Base-by-base conservation (phyloP, 768 basidiomycete genomes). In the Lepiota venenata region DNA sequence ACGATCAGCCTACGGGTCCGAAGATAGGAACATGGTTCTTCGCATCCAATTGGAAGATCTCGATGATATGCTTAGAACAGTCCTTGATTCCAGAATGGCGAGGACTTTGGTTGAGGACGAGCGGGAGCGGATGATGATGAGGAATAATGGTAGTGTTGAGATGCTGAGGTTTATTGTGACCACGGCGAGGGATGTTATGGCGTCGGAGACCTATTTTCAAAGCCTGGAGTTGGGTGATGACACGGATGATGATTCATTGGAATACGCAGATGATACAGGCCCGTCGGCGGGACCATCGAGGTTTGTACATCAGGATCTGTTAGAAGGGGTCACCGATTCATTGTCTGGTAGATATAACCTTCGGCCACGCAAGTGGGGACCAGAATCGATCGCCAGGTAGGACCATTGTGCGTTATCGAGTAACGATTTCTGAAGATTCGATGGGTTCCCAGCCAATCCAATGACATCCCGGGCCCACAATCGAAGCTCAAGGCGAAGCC, bases 61-160 rank as follows among this genome's bases (percentile, higher is more conserved):
- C 16, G 52, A 54, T 12, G 52, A 47, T 20, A 54, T 54, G 44
- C n/a, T 54, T 22, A 40, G 45, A 29, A 39, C 40, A 16, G 20
- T 54, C 10, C 40, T 18, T 10, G 52, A 54, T 47, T 36, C 44
- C 6, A 44, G 52, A 12, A 2, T 54, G 7, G 52, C 52, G 52
- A 54, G 44, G 45, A 40, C 22, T 15, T 27, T 54, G 38, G 21
- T 47, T 40, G 45, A 32, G 22, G 38, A 47, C 18, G 45, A 40
- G 21, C 25, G 18, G 12, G 50, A 52, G 25, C 18, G 40, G 22
- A 14, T 11, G 20, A 20, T 9, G 16, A 20, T 43, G 9, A 20
- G 15, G 15, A 36, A 54, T 21, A 46, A 32, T 14, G 52, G 25
- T 15, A 47, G 12, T 40, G 22, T 46, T 18, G 44, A 53, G 7